phyloP scores from a whole-genome alignment of 2,329 filamentous ascomycete genomes.

The Sporothrix luriei region DNA sequence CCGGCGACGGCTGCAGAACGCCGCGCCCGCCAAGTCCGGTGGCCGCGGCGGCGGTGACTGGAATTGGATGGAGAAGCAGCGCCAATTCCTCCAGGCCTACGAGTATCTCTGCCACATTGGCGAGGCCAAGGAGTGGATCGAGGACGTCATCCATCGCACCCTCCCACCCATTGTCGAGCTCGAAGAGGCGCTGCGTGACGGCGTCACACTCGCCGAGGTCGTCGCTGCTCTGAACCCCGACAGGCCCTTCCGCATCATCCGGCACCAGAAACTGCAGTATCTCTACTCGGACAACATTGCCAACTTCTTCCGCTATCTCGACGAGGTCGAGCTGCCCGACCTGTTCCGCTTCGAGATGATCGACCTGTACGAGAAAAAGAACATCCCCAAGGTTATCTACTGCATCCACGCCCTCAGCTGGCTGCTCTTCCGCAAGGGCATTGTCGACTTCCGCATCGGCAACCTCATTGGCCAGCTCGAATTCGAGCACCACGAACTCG shows the following conservation, averaged over 20 bases:
- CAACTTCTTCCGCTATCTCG: constrained; percentile 90
- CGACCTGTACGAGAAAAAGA: constrained; percentile 98
- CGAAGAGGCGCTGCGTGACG: constrained; percentile 88
- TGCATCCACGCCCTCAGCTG: constrained; percentile 97
- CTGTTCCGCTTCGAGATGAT: constrained; percentile 96
- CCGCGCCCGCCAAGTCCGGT: constrained; percentile 50
- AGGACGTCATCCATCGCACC: constrained; percentile 78
- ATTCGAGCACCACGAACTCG: constrained; percentile 96
- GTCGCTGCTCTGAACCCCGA: constrained; percentile 85
- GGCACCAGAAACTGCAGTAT: constrained; percentile 81
- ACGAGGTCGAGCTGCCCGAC: constrained; percentile 89
- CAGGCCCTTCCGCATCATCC: constrained; percentile 78
- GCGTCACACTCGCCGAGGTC: constrained; percentile 90
- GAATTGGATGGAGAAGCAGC: constrained; percentile 99
- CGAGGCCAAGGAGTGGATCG: constrained; percentile 99
- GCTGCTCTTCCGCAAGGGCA: constrained; percentile 93
- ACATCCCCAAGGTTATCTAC: constrained; percentile 98
- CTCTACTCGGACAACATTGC: constrained; percentile 98
- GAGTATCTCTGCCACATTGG: constrained; percentile 99
- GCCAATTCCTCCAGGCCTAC: constrained; percentile 94
- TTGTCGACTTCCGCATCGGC: constrained; percentile 93
- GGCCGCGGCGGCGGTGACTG: constrained; percentile 75
- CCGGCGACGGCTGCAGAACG: constrained; percentile 74
- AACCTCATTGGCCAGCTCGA: constrained; percentile 95
- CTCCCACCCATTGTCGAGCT: constrained; percentile 92